Base-by-base conservation (phyloP, 305 asterid species). In the Fraxinus latifolia region DNA sequence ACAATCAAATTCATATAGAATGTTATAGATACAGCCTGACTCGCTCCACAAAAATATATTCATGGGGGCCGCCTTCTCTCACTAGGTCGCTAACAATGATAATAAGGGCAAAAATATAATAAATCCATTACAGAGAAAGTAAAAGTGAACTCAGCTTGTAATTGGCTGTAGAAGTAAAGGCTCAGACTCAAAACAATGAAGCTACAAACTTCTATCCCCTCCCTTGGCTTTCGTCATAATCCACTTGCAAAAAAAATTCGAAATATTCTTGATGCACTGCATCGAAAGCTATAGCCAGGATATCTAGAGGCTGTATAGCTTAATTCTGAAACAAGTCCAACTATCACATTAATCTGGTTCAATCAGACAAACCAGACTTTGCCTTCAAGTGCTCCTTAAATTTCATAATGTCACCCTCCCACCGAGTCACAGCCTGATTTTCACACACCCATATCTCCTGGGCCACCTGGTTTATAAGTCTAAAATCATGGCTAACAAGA, bases 381-480 rank as follows among this genome's bases (percentile, higher is more conserved):
- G 84, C 81, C 91, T 88, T 92, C 88, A 96, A 84, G 83, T 96
- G 98, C 84, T 86, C 84, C 95, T 96, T 96, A 80, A 96, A 96
- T 81, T 89, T 96, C 98, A 95, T 96, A 72, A 96, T 96, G 83
- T 92, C 98, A 27, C 98, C 98, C 79, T 86, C 91, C 99, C 98
- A 96, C 82, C 96, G 86, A 3, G 94, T 91, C 85, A 96, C 98
- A 0, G 97, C 79, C 88, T 91, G 97, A 60, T 96, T 89, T 81
- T 92, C 99, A 32, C 99, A 96, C 31, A 96, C 99, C 98, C 98
- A 96, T 37, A 96, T 96, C 91, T 96, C 99, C 3, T 90, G 90
- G 1, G 98, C 99, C 14, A 96, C 99, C 94, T 95, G 99, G 87
- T 95, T 96, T 23, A 95, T 96, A 23, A 96, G 97, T 93, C 99